Conservation (phyloP, 768 basidiomycete genomes). For the Coprinellus micaceus region DNA sequence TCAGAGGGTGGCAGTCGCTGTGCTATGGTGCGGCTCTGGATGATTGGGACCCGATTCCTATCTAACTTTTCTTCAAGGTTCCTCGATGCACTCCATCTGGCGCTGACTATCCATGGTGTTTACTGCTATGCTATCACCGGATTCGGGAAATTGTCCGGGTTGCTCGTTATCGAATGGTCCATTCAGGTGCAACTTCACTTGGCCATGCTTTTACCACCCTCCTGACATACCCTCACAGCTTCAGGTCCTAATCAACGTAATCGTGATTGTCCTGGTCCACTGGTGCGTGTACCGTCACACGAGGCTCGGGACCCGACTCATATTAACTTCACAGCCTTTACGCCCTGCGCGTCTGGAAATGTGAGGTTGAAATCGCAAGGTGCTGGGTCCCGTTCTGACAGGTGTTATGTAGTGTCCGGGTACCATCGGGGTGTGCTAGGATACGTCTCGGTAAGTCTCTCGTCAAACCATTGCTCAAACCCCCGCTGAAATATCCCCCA, state of each 20-base stretch:
- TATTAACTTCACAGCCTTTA: constrained; percentile 32
- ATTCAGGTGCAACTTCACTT: constrained; percentile 1
- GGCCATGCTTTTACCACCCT: not conserved
- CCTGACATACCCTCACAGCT: constrained; percentile 22
- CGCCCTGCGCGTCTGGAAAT: constrained; percentile 43
- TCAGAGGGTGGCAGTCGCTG: constrained; percentile 34
- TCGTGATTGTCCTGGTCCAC: constrained; percentile 44
- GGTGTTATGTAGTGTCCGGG: constrained; percentile 20
- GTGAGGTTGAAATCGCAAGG: constrained; percentile 27
- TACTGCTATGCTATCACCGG: constrained; percentile 35
- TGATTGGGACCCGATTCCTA: not conserved
- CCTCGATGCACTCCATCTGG: constrained; percentile 33
- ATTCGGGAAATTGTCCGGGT: constrained; percentile 27
- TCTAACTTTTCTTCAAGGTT: constrained; percentile 18
- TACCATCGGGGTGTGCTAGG: constrained; percentile 24
- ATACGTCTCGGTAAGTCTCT: constrained; percentile 21
- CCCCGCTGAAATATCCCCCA: constrained; percentile 7
- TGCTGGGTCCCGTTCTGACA: constrained; percentile 21
- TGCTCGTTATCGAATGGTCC: constrained; percentile 29
- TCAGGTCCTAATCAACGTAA: constrained; percentile 40
- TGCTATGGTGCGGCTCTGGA: constrained; percentile 37
- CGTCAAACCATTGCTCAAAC: not conserved
- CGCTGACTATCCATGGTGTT: constrained; percentile 30
- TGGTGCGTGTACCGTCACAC: constrained; percentile 25
- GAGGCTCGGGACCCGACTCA: not conserved